phyloP scores from a whole-genome alignment of 495 filamentous ascomycete species.

The Parathielavia hyrcaniae region DNA sequence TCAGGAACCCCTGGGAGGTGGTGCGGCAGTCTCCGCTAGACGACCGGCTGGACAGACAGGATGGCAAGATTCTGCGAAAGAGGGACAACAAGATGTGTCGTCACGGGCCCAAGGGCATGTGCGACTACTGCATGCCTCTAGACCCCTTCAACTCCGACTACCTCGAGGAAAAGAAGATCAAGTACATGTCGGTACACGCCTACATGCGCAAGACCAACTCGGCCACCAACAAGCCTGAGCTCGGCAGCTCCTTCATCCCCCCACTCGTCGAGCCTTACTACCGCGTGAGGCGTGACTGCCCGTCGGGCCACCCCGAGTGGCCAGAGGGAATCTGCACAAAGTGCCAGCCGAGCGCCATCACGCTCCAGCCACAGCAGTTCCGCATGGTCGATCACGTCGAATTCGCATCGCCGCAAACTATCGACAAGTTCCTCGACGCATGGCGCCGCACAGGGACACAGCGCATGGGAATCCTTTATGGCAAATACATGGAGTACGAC shows the following conservation, averaged over 20 bases:
- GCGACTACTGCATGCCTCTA: slow-evolving; percentile 97
- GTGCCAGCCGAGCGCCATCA: slow-evolving; percentile 96
- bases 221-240: slow-evolving; percentile 90
- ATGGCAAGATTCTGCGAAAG: slow-evolving; percentile 83
- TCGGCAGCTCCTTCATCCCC: slow-evolving; percentile 88
- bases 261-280: slow-evolving; percentile 92
- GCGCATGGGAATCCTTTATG: slow-evolving; percentile 84
- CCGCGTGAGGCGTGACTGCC: slow-evolving; percentile 80
- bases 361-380: slow-evolving; percentile 83
- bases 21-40: slow-evolving; percentile 83
- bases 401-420: slow-evolving; percentile 72
- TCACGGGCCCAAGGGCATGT: slow-evolving; percentile 96
- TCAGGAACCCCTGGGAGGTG: slow-evolving; percentile 89
- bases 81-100: slow-evolving; percentile 84
- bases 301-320: slow-evolving; percentile 87
- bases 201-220: slow-evolving; percentile 92
- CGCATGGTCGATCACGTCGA: slow-evolving; percentile 99
- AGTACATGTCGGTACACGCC: slow-evolving; percentile 93
- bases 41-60: slow-evolving; percentile 73
- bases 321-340: slow-evolving; percentile 99
- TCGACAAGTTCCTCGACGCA: slow-evolving; percentile 83
- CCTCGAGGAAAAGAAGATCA: slow-evolving; percentile 92
- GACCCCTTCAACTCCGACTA: slow-evolving; percentile 89
- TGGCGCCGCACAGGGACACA: slow-evolving; percentile 79
- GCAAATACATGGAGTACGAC: slow-evolving; percentile 82